phyloP scores from a whole-genome alignment of 148 eudicot genomes.

The Chenopodium berlandieri region DNA sequence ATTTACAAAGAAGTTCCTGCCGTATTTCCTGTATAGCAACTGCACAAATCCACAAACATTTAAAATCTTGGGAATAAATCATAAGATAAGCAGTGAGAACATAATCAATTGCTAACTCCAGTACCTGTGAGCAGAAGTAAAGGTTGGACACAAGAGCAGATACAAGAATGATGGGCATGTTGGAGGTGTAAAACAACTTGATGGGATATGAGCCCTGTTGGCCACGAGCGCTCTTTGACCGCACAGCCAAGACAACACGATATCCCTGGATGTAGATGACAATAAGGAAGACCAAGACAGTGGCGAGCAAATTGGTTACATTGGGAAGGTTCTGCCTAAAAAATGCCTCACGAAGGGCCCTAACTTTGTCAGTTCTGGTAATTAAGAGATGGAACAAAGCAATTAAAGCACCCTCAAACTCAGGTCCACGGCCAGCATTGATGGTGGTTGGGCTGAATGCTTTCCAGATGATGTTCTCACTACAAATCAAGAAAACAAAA shows the following conservation, averaged over 20 bases:
- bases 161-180: conserved; percentile 87
- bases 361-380: conserved; percentile 76
- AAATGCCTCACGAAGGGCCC: conserved; percentile 86
- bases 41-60: conserved; percentile 21
- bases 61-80: neutral
- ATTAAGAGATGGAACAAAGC: conserved; percentile 77
- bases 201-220: conserved; percentile 89
- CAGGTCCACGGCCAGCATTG: conserved; percentile 81
- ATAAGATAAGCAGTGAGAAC: neutral
- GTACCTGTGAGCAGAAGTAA: conserved; percentile 82
- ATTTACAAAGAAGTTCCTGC: conserved; percentile 70
- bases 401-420: conserved; percentile 83
- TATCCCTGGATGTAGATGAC: conserved; percentile 90
- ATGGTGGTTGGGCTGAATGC: conserved; percentile 83
- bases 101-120: neutral
- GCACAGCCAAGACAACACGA: conserved; percentile 77
- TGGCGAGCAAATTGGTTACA: conserved; percentile 75
- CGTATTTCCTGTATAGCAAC: conserved; percentile 68
- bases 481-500: conserved; percentile 22
- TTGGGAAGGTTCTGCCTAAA: conserved; percentile 87
- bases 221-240: conserved; percentile 91
- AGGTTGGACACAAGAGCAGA: conserved; percentile 86
- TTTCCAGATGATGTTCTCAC: conserved; percentile 84
- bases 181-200: conserved; percentile 86
- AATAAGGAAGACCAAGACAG: conserved; percentile 68